These are phyloP conservation scores for Floccularia luteovirens DNA, from an alignment of 768 basidiomycete species.

Conservation along the genomic window DNA sequence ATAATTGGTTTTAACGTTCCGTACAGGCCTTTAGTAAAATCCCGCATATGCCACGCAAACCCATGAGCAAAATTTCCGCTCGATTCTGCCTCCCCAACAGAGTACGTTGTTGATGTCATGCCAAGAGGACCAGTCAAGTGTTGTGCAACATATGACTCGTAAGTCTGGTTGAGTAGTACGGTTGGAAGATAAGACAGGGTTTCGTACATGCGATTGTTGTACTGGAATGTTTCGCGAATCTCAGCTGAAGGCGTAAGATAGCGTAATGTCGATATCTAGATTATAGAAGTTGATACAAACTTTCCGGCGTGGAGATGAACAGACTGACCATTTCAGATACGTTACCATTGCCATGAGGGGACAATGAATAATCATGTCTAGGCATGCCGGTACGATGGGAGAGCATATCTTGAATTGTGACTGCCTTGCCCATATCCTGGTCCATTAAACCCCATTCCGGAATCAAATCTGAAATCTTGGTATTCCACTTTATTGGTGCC, in stretches of 20 bases:
- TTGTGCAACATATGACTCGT: constrained; percentile 29
- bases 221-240: constrained; percentile 33
- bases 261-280: constrained; percentile 26
- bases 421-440: constrained; percentile 21
- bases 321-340: constrained; percentile 25
- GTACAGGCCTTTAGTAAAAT: constrained; percentile 18
- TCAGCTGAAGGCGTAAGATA: constrained; percentile 31
- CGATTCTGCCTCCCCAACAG: constrained; percentile 24
- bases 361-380: constrained; percentile 31
- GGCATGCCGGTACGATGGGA: constrained; percentile 38
- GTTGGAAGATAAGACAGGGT: constrained; percentile 29
- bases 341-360: constrained; percentile 17
- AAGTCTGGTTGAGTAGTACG: constrained; percentile 29
- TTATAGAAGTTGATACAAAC: no score
- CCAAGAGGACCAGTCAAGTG: constrained; percentile 29
- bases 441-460: constrained; percentile 33
- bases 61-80: constrained; percentile 27
- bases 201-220: constrained; percentile 39
- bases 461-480: constrained; percentile 25
- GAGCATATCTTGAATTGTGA: constrained; percentile 31
- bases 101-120: constrained; percentile 32
- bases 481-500: constrained; percentile 25
- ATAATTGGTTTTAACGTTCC: constrained; percentile 25
- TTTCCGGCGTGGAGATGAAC: background rate
- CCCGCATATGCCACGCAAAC: constrained; percentile 24